Evolutionary conservation across 139 green algal species (phyloP).

Genomic region (Closterium sp.): DNA sequence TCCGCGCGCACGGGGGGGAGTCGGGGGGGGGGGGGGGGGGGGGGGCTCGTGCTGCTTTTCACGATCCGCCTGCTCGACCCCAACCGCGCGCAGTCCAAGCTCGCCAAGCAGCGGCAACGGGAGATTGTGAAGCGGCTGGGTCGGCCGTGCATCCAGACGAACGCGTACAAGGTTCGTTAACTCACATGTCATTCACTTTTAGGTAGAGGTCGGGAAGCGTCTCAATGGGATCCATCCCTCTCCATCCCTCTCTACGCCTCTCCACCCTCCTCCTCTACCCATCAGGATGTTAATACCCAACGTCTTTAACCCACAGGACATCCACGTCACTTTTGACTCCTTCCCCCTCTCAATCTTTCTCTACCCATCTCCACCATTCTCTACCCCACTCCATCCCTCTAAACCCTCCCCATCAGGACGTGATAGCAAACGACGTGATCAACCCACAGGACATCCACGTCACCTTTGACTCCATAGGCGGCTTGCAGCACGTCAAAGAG

Average conservation of each 20-base stretch:
- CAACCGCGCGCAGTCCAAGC: conserved; percentile 8
- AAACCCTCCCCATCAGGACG: conserved; percentile 13
- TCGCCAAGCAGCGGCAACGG: conserved; percentile 3
- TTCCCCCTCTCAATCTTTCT: background rate
- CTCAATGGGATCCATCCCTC: too few relatives aligned
- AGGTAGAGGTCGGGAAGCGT: too few relatives aligned
- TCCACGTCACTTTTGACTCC: background rate
- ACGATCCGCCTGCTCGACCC: background rate
- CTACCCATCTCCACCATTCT: too few relatives aligned
- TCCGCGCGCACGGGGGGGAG: too few relatives aligned
- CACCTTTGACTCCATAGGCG: conserved; percentile 74
- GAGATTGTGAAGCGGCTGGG: conserved; percentile 14
- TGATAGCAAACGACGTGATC: conserved; percentile 44
- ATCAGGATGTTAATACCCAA: too few relatives aligned
- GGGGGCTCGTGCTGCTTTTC: too few relatives aligned
- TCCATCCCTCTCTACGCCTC: too few relatives aligned
- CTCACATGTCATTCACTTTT: too few relatives aligned
- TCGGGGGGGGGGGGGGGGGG: too few relatives aligned
- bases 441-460: conserved; percentile 51
- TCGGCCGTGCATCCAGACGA: conserved; percentile 4
- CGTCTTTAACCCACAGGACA: too few relatives aligned
- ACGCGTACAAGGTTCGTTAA: background rate
- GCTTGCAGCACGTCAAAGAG: too few relatives aligned
- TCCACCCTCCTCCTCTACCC: too few relatives aligned
- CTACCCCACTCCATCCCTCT: background rate